A percentile compares a stretch with the other conserved stretches of the same genome.
These are phyloP conservation scores for Penicillium frequentans DNA, from an alignment of 2,329 filamentous ascomycete species.

Conservation along the genomic window DNA sequence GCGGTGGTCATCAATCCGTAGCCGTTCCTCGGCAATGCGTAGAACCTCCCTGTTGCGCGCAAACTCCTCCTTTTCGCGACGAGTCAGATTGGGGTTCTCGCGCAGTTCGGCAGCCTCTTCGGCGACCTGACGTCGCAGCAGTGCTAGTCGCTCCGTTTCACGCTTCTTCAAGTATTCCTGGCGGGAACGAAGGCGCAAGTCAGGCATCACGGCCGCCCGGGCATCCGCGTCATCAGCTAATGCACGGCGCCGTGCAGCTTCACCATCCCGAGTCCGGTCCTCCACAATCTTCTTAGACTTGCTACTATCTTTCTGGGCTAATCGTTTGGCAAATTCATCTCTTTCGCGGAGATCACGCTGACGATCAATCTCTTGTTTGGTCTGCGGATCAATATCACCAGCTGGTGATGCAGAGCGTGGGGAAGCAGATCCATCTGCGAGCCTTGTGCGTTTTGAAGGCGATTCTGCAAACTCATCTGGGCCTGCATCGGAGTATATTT, in stretches of 20 bases:
- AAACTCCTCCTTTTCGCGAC: constrained; percentile 82
- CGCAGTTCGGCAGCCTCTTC: constrained; percentile 82
- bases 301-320: constrained; percentile 70
- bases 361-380: constrained; percentile 58
- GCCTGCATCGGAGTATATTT: constrained; percentile 43
- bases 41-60: constrained; percentile 82
- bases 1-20: constrained; percentile 84
- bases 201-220: constrained; percentile 70
- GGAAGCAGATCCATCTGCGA: constrained; percentile 55
- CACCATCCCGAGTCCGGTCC: constrained; percentile 58
- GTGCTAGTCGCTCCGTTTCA: constrained; percentile 77
- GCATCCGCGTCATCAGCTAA: constrained; percentile 68
- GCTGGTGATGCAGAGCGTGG: constrained; percentile 34
- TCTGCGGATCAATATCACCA: constrained; percentile 60
- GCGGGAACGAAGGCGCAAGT: constrained; percentile 78
- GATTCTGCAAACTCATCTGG: constrained; percentile 66
- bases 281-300: constrained; percentile 69
- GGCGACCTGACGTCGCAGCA: constrained; percentile 85
- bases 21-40: constrained; percentile 76
- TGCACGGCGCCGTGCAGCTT: constrained; percentile 60
- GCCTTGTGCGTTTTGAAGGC: constrained; percentile 68
- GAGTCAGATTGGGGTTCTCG: constrained; percentile 72
- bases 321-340: constrained; percentile 74
- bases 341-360: constrained; percentile 71
- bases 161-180: constrained; percentile 94